Percentiles rank a stretch among this genome's conserved stretches.
These are phyloP conservation scores for Kernera saxatilis DNA, from an alignment of 345 rosid genomes.

Conservation along the genomic window DNA sequence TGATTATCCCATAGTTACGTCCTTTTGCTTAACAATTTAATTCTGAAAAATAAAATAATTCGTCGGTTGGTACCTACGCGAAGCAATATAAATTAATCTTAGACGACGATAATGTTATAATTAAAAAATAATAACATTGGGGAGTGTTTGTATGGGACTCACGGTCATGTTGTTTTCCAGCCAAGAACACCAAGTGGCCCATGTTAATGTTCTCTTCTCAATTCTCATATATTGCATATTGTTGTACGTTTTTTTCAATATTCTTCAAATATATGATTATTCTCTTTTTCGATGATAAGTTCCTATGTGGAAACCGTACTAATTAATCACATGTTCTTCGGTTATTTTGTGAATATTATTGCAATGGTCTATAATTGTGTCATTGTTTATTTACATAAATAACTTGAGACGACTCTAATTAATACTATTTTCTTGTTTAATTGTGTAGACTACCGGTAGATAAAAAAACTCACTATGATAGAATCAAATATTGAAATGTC, in stretches of 20 bases:
- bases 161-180: conserved; percentile 21
- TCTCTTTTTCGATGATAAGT: too few relatives aligned
- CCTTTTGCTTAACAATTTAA: neutral
- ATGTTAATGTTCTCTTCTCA: neutral
- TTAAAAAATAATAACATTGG: neutral
- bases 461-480: neutral
- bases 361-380: neutral
- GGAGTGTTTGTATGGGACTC: neutral
- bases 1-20: neutral
- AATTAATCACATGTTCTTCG: conserved; percentile 7
- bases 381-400: neutral
- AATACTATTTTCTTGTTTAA: neutral
- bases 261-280: neutral
- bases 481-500: neutral
- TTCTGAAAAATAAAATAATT: neutral
- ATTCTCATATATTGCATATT: neutral
- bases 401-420: neutral
- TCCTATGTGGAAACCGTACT: too few relatives aligned
- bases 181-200: conserved; percentile 4
- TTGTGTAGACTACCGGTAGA: neutral
- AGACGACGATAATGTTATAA: neutral
- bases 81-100: neutral
- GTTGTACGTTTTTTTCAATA: neutral
- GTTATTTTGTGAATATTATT: neutral
- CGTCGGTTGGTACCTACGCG: neutral